Conservation (phyloP, 441 rosid genomes). For the Manihot esculenta region DNA sequence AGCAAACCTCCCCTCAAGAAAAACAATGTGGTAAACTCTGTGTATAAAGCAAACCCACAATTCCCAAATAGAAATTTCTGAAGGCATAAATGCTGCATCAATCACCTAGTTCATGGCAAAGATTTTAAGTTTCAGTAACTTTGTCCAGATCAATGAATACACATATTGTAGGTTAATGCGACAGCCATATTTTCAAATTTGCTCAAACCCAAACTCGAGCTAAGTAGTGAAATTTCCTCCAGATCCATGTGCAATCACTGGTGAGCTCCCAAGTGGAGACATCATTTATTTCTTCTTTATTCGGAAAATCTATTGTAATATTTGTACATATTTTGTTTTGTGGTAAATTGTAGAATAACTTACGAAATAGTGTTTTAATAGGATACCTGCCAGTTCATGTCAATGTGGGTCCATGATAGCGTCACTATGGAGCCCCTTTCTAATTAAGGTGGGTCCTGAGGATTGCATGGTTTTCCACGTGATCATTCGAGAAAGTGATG, state of each 20-base stretch:
- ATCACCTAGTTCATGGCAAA: conserved; percentile 6
- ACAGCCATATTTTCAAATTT: too few relatives aligned
- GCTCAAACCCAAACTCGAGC: not conserved
- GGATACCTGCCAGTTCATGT: too few relatives aligned
- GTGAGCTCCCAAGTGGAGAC: too few relatives aligned
- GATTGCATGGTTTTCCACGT: too few relatives aligned
- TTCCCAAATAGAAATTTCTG: not conserved
- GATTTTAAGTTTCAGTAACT: conserved; percentile 10
- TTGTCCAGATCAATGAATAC: not conserved
- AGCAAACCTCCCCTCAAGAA: not conserved
- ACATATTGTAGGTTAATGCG: too few relatives aligned
- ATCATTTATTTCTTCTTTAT: too few relatives aligned
- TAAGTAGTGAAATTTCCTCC: not conserved
- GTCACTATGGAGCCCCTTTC: not conserved
- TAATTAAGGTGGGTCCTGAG: too few relatives aligned
- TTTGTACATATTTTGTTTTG: not conserved
- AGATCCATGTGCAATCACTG: too few relatives aligned
- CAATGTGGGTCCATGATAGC: conserved; percentile 13
- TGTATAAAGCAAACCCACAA: not conserved
- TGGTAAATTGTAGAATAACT: not conserved
- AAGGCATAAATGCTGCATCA: conserved; percentile 5
- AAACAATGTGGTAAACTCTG: not conserved
- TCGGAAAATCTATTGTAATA: too few relatives aligned
- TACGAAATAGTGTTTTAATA: not conserved
- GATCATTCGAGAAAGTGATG: too few relatives aligned